These are phyloP conservation scores for Gossypioides kirkii DNA, from an alignment of 345 rosid species.

Conservation along the genomic window DNA sequence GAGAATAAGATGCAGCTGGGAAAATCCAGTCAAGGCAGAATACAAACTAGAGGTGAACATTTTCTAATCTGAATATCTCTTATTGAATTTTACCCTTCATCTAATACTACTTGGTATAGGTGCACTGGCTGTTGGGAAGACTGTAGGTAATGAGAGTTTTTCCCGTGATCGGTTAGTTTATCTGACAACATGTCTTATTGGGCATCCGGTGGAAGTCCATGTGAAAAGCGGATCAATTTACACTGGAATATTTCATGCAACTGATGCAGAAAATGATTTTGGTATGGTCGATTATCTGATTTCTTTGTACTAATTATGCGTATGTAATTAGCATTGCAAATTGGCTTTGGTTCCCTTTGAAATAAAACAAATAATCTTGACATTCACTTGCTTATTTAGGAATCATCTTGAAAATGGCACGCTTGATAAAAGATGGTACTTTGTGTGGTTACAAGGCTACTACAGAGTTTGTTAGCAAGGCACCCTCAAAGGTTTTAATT, in stretches of 20 bases:
- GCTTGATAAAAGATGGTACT: constrained; percentile 58
- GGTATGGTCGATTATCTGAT: constrained; percentile 42
- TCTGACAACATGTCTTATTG: constrained; percentile 63
- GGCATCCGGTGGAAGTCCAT: constrained; percentile 82
- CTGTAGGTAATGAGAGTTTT: constrained; percentile 43
- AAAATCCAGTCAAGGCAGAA: constrained; percentile 43
- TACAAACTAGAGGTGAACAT: constrained; percentile 40
- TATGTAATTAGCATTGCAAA: background rate
- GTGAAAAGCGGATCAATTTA: constrained; percentile 76
- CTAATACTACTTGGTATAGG: constrained; percentile 27
- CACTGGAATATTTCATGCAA: constrained; percentile 79
- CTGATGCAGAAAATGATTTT: constrained; percentile 67
- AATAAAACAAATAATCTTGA: constrained; percentile 7
- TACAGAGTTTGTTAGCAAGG: constrained; percentile 56
- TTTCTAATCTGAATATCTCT: constrained; percentile 16
- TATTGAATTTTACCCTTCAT: constrained; percentile 11
- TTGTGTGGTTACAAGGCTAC: constrained; percentile 47
- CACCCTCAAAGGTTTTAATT: constrained; percentile 58
- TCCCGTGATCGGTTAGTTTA: constrained; percentile 67
- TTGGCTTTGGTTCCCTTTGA: constrained; percentile 4
- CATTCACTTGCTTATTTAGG: constrained; percentile 41
- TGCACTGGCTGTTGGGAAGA: constrained; percentile 36
- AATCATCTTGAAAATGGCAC: constrained; percentile 84
- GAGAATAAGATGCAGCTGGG: constrained; percentile 54
- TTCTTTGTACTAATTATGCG: background rate